phyloP scores from a whole-genome alignment of 2,329 filamentous ascomycete genomes.

The Pseudogymnoascus pannorum region DNA sequence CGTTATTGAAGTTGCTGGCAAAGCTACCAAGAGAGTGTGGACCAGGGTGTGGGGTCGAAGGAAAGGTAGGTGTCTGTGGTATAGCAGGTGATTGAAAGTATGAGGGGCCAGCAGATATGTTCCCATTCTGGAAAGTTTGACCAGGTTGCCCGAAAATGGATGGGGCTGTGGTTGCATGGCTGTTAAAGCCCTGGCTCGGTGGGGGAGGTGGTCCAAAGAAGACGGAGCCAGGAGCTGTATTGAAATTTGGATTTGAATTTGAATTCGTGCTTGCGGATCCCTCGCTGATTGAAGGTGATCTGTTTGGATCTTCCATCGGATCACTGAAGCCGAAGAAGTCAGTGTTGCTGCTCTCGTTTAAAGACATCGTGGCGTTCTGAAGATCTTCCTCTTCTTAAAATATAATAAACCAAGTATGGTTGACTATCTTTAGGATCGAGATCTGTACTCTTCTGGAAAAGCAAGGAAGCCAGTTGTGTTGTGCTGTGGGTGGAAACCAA shows the following conservation, averaged over 20 bases:
- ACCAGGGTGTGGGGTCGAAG: not conserved
- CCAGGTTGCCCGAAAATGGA: not conserved
- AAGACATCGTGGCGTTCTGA: not conserved
- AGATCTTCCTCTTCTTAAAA: not conserved
- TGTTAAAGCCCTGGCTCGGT: not conserved
- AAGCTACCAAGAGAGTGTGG: not conserved
- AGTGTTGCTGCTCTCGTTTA: not conserved
- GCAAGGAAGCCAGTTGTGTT: not conserved
- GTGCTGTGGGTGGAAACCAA: not conserved
- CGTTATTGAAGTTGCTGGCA: not conserved
- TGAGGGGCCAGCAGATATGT: not conserved
- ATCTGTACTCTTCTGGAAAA: not conserved
- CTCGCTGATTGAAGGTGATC: not conserved
- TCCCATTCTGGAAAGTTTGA: not conserved
- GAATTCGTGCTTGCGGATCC: not conserved
- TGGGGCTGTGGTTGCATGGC: not conserved
- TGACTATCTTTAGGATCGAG: not conserved
- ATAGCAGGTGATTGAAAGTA: not conserved
- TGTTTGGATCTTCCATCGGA: not conserved
- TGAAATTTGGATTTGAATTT: not conserved
- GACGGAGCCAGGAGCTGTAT: not conserved
- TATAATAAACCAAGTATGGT: not conserved
- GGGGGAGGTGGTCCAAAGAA: conserved; percentile 1
- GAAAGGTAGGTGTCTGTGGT: not conserved
- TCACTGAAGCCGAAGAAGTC: not conserved